A percentile compares a stretch with the other conserved stretches of the same genome.
Evolutionary conservation across 192 early-diverging fungal genomes (phyloP).

Genomic region (Chytriomyces confervae): DNA sequence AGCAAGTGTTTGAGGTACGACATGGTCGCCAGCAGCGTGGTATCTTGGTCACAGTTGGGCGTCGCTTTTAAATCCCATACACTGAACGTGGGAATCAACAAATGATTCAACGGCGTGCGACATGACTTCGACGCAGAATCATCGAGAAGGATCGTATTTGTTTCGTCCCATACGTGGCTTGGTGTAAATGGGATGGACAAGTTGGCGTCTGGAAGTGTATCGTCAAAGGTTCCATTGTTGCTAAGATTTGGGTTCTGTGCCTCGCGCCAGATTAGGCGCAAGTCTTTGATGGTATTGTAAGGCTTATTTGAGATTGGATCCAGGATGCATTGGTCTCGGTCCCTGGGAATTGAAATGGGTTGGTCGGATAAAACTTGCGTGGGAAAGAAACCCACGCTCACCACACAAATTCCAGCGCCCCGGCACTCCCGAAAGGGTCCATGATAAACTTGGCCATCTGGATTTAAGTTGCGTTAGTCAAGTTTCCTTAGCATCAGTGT

Average conservation of each 20-base stretch:
- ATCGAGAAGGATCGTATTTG: conserved; percentile 55
- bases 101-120: conserved; percentile 41
- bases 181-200: background rate
- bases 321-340: conserved; percentile 41
- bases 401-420: conserved; percentile 40
- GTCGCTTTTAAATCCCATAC: conserved; percentile 32
- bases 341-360: conserved; percentile 20
- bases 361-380: background rate
- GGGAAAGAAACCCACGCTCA: background rate
- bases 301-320: background rate
- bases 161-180: conserved; percentile 22
- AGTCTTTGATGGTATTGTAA: conserved; percentile 44
- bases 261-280: conserved; percentile 41
- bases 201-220: background rate
- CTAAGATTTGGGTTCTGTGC: no score
- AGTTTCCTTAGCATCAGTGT: background rate
- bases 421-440: conserved; percentile 22
- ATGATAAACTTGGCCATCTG: conserved; percentile 41
- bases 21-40: conserved; percentile 6
- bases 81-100: conserved; percentile 50
- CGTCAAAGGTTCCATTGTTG: no score
- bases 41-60: conserved; percentile 34
- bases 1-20: conserved; percentile 13
- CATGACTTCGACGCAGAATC: conserved; percentile 45
- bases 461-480: background rate